Base-by-base conservation (phyloP, 768 basidiomycete species). In the Boletus rubropictus region DNA sequence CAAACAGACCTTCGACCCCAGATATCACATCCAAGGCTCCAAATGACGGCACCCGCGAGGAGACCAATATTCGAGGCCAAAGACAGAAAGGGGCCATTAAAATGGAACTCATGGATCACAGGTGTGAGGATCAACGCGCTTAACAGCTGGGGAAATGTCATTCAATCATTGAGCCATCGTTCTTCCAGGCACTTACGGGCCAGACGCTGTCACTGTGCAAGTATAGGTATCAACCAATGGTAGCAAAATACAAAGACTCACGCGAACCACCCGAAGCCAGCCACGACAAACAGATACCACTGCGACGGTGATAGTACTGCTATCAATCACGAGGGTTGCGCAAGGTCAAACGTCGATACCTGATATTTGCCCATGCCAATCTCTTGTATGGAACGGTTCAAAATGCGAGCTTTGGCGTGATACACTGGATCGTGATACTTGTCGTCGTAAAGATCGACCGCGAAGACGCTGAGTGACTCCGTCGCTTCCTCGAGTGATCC, bases 351-450 rank as follows among this genome's bases (percentile, higher is more conserved):
- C 17, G 10, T 20, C 7, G 12, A 15, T 39, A 72, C 76, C 70
- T 79, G 78, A 49, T 79, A 80, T 51, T 62, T 72, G 6, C 78
- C 79, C 76, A 80, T 79, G 2, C 78, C 78, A 17, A 80, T 76
- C 28, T 76, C 73, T 55, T 76, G 74, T 36, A 79, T 67, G 4
- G 74, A 69, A 33, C 64, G 63, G 39, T 75, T 76, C 46, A 79
- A 48, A 27, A 78, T 57, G 21, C 64, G 63, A 1, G 78, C 77
- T 54, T 79, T 79, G 0, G 71, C 74, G 37, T 66, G 68, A 49
- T 79, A 79, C 8, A 76, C 65, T 0, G 72, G 76, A 47, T 79
- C 76, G 17, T 62, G 49, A 38, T 69, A 65, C 9, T 53, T 69
- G 7, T 67, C 70, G 21, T 61, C 59, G 46, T 69, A 65, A 7